Evolutionary conservation across 495 filamentous ascomycete genomes (phyloP), one percentile per base, ranked within the genome.

Genomic region (Aspergillus hancockii): DNA sequence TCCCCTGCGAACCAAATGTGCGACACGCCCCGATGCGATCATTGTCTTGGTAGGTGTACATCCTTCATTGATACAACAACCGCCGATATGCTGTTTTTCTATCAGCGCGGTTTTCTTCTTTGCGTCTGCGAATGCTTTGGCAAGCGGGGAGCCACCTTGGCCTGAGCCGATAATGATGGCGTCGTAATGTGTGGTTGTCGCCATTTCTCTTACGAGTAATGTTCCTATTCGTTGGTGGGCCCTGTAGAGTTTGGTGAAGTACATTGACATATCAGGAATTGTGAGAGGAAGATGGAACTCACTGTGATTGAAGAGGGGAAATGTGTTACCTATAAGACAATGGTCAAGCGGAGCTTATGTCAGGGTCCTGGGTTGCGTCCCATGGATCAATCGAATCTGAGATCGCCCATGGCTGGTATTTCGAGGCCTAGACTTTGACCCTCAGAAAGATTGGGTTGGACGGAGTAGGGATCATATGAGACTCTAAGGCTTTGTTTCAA

Each of bases 1-100:
- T 2, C 69, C 70, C 6, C 75, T 65, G 0, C 67, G 54, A 8
- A 71, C 64, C 9, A 80, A 61, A 66, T 83, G 71, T 10, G 79
- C 80, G 0, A 76, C 71, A 4, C 77, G 67, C 7, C 76, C 81
- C 51, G 70, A 76, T 19, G 79, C 75, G 34, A 82, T 74, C 71
- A 82, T 73, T 6, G 81, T 81, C 59, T 83, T 83, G 10, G 81
- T 83, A 0, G 80, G 80, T 13, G 81, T 83, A 52, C 81, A 83
- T n/a, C 81, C 81, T 60, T 79, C 79, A 53, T 82, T 83, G 31
- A 83, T 68, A 59, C 81, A 83, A 58, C 72, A 75, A 19, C 81
- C 80, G 14, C 75, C 81, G 18, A 83, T 70, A 59, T 82, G 75
- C 1, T 68, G 49, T 14, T 71, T 64, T 55, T 83, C 80, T 50